Evolutionary conservation across 1,284 basidiomycete species (phyloP).

Genomic region (Trametes versicolor): DNA sequence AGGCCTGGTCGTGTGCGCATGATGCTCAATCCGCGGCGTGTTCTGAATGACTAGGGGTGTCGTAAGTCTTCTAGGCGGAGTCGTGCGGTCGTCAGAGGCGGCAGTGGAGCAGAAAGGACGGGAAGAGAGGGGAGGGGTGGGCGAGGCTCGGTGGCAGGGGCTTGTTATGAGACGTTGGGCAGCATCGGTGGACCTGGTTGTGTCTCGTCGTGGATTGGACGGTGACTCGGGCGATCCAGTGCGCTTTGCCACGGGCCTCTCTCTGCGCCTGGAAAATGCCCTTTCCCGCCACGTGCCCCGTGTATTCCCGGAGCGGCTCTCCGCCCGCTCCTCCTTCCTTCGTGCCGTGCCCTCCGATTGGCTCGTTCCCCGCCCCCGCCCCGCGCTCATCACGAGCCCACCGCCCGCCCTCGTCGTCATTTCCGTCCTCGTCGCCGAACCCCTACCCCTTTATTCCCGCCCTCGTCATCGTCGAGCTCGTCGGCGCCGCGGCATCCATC

Average conservation of each 20-base stretch:
- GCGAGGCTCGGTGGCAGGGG: constrained; percentile 7
- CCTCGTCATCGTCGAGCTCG: neutral
- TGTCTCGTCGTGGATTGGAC: constrained; percentile 21
- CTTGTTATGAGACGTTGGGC: constrained; percentile 30
- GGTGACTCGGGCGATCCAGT: constrained; percentile 29
- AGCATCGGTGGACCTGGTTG: constrained; percentile 25
- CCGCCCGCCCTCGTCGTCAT: constrained; percentile 16
- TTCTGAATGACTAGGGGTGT: constrained; percentile 7
- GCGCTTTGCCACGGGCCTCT: constrained; percentile 16
- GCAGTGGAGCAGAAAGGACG: constrained; percentile 9
- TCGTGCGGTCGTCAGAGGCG: constrained; percentile 1
- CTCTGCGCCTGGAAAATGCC: constrained; percentile 21
- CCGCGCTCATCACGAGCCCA: neutral
- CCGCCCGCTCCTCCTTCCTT: constrained; percentile 19
- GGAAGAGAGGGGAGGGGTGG: constrained; percentile 4
- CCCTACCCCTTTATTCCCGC: neutral
- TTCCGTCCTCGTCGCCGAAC: constrained; percentile 1
- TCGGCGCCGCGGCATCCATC: neutral
- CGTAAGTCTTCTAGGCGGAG: constrained; percentile 4
- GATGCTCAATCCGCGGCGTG: constrained; percentile 28
- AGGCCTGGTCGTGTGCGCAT: constrained; percentile 34
- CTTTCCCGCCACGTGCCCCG: constrained; percentile 30
- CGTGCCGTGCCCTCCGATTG: constrained; percentile 21
- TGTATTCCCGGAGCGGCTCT: constrained; percentile 33
- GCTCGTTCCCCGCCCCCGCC: constrained; percentile 18